Evolutionary conservation across 495 filamentous ascomycete genomes (phyloP).

Genomic region (Neurospora sublineolata): DNA sequence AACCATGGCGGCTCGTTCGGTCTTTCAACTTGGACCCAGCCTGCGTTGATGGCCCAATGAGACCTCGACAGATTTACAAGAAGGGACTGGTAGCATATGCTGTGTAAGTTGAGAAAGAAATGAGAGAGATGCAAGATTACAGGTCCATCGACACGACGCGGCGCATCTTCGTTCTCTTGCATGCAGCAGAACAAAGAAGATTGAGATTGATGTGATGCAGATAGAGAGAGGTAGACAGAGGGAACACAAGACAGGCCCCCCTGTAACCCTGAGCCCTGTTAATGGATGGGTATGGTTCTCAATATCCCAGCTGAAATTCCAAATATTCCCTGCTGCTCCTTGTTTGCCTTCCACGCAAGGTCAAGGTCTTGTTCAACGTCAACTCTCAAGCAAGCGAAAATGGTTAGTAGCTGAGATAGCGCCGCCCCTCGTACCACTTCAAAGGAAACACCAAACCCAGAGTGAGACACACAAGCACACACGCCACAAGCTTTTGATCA

Average conservation of each 20-base stretch:
- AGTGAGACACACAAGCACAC: background rate
- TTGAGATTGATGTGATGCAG: background rate
- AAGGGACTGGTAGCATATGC: background rate
- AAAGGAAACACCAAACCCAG: background rate
- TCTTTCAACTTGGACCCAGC: background rate
- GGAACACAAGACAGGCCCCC: background rate
- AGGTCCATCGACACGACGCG: background rate
- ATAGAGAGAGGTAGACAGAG: background rate
- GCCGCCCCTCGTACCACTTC: background rate
- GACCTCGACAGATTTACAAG: background rate
- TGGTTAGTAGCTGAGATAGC: background rate
- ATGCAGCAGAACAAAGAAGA: background rate
- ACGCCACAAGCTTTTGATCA: background rate
- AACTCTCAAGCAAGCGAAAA: background rate
- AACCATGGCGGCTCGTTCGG: background rate
- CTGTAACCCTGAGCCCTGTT: background rate
- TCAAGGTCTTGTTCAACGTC: background rate
- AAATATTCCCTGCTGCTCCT: background rate
- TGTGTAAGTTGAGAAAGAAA: background rate
- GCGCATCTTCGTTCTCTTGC: background rate
- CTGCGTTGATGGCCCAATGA: background rate
- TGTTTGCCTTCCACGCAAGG: background rate
- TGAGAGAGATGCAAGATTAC: background rate
- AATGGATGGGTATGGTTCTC: background rate
- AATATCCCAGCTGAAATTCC: background rate